Base-by-base conservation (phyloP, 306 rosid species). In the Carpinus fangiana region DNA sequence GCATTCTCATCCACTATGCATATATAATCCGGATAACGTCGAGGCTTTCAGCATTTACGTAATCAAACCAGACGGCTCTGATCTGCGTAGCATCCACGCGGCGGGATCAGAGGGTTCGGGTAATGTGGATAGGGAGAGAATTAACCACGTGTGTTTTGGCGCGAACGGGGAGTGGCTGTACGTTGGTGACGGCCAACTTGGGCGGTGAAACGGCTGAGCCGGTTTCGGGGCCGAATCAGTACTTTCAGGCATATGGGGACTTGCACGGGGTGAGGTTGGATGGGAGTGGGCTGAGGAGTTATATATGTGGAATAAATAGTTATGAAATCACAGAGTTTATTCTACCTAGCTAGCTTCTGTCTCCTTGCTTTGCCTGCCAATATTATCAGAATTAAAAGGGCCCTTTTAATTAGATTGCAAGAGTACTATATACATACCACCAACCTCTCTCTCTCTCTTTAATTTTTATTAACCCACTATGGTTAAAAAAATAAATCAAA, bases 191-290 rank as follows among this genome's bases (percentile, higher is more conserved):
- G n/a, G n/a, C n/a, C n/a, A n/a, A n/a, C n/a, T n/a, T n/a, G n/a
- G n/a, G n/a, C n/a, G n/a, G n/a, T n/a, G n/a, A n/a, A n/a, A 69
- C 98, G 77, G 87, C 85, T 2, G 98, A 94, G 79, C 87, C 96
- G 41, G 93, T 94, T 77, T 82, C 91, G 46, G 23, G 12, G 86
- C 97, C 98, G 0, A 94, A 94, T 51, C 97, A 90, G 70, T 94
- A n/a, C n/a, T n/a, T 90, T 85, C 98, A 94, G 84, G 97, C 97
- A 31, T 94, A 90, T 11, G 97, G 98, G 11, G 98, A 92, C 14
- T 56, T 94, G 92, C 79, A 74, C 45, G 73, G 68, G 79, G 83
- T 82, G 79, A 90, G 84, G 65, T 13, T 92, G 87, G 96, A 94
- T 70, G 98, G 96, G 28, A 90, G 84, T 45, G 95, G 89, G 31